Evolutionary conservation across 129 eudicot genomes (phyloP).

Genomic region (Arctium minus): DNA sequence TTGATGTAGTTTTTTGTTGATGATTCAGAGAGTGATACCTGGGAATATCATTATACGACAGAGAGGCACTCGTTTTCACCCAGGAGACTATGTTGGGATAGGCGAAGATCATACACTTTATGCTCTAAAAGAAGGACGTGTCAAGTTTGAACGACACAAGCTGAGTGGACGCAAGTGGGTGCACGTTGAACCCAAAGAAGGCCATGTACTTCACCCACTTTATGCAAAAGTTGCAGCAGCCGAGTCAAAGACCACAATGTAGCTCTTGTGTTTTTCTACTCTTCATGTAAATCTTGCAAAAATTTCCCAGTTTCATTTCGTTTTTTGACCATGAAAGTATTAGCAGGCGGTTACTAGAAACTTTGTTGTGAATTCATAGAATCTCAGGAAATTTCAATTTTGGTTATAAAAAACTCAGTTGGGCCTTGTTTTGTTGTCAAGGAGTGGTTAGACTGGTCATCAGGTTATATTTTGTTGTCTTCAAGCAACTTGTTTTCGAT

Average conservation of each 20-base stretch:
- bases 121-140: slow-evolving; percentile 85
- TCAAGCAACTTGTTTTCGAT: too few relatives aligned
- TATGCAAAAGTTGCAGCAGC: slow-evolving; percentile 35
- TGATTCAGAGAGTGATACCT: slow-evolving; percentile 81
- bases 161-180: slow-evolving; percentile 90
- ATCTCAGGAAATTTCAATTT: background rate
- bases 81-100: slow-evolving; percentile 90
- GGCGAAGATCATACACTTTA: slow-evolving; percentile 90
- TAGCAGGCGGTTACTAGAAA: background rate
- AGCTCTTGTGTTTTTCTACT: background rate
- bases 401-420: background rate
- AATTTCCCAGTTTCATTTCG: slow-evolving; percentile 9
- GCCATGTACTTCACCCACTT: slow-evolving; percentile 67
- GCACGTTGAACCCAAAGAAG: slow-evolving; percentile 90
- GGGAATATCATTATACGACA: slow-evolving; percentile 92
- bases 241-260: slow-evolving; percentile 38
- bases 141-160: slow-evolving; percentile 82
- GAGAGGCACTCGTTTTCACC: slow-evolving; percentile 94
- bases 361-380: background rate
- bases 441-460: background rate
- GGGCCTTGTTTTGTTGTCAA: background rate
- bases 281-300: background rate
- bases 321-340: background rate
- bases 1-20: background rate
- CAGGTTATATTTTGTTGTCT: background rate